Evolutionary conservation across 768 basidiomycete genomes (phyloP).

Genomic region (Amanita pseudoporphyria): DNA sequence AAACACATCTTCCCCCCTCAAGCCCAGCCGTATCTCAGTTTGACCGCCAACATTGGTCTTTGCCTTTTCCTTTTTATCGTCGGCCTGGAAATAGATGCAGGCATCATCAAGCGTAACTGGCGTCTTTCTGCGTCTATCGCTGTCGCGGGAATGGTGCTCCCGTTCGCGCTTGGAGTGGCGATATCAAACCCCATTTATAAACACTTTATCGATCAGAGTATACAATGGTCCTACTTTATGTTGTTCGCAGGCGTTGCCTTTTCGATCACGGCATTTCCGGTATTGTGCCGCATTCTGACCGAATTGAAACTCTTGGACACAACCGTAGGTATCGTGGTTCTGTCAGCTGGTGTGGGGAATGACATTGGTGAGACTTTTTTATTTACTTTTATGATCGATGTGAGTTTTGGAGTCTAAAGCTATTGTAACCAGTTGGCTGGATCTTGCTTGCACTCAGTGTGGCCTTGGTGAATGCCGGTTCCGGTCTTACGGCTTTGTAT

Average conservation of each 20-base stretch:
- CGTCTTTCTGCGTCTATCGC: constrained; percentile 62
- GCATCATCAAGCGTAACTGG: constrained; percentile 71
- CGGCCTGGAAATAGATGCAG: constrained; percentile 82
- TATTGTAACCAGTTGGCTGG: constrained; percentile 68
- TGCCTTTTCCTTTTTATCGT: constrained; percentile 89
- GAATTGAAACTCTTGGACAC: constrained; percentile 90
- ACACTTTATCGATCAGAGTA: constrained; percentile 55
- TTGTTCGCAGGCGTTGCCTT: constrained; percentile 91
- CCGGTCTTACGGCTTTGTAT: constrained; percentile 77
- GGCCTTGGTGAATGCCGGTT: constrained; percentile 83
- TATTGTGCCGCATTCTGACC: constrained; percentile 79
- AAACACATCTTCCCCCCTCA: constrained; percentile 69
- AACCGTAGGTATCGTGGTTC: constrained; percentile 84
- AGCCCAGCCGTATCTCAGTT: constrained; percentile 69
- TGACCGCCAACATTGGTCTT: constrained; percentile 84
- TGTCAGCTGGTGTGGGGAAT: constrained; percentile 88
- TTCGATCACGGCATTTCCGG: constrained; percentile 82
- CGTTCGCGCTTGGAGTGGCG: constrained; percentile 78
- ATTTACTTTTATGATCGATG: not conserved
- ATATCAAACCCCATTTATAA: constrained; percentile 57
- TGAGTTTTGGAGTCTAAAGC: no score
- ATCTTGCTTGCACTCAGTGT: constrained; percentile 81
- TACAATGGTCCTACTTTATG: constrained; percentile 84
- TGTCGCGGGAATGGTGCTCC: constrained; percentile 75
- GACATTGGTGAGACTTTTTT: constrained; percentile 43